Percentiles rank a stretch among this genome's conserved stretches.
These are phyloP conservation scores for Amyloporia xantha DNA, from an alignment of 768 basidiomycete genomes.

Conservation along the genomic window DNA sequence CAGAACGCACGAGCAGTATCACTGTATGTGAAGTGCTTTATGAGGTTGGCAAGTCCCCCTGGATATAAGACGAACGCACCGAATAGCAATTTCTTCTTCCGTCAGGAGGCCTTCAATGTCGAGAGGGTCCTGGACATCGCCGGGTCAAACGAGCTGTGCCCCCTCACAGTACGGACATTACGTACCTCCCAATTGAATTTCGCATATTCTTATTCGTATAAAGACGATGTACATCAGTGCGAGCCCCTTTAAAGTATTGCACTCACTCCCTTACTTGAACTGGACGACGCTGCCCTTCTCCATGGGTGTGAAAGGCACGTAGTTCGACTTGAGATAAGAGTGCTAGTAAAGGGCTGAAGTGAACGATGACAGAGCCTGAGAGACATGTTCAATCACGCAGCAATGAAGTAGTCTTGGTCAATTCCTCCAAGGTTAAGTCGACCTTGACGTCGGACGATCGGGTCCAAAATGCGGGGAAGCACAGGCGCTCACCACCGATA, in stretches of 20 bases:
- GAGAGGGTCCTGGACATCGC: constrained; percentile 74
- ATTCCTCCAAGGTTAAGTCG: no score
- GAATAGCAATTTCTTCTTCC: constrained; percentile 85
- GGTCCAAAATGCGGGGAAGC: no score
- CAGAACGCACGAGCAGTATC: constrained; percentile 77
- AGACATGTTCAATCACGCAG: not conserved
- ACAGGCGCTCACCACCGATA: no score
- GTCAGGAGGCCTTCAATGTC: constrained; percentile 73
- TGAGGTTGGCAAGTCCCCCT: not conserved
- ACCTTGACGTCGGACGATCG: no score
- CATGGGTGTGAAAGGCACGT: not conserved
- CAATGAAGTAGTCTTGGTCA: not conserved
- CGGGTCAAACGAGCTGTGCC: not conserved
- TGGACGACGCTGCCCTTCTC: not conserved
- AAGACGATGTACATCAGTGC: not conserved
- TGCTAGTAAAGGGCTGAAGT: not conserved
- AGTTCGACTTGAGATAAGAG: not conserved
- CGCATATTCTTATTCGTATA: constrained; percentile 13
- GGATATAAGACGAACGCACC: constrained; percentile 38
- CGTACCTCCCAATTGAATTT: constrained; percentile 27
- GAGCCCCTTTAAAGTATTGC: not conserved
- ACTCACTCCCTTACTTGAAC: not conserved
- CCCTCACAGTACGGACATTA: not conserved
- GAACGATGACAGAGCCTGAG: not conserved
- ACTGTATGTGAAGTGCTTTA: constrained; percentile 32